These are phyloP conservation scores for Fragaria vesca DNA, from an alignment of 306 rosid genomes.

Conservation along the genomic window DNA sequence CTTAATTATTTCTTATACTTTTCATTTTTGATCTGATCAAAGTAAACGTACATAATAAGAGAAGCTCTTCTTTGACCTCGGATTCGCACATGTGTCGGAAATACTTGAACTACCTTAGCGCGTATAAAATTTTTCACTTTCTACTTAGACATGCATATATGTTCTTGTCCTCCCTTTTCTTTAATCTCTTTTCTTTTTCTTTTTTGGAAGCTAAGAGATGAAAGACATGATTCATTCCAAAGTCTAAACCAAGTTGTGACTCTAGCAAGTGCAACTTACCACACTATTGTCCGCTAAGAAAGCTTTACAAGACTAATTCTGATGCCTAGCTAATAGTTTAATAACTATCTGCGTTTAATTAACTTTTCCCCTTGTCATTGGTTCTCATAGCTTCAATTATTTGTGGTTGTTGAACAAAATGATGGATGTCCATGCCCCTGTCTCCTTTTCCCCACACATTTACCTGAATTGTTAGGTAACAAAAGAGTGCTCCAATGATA, in stretches of 20 bases:
- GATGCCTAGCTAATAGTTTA: neutral
- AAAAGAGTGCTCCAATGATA: conserved; percentile 9
- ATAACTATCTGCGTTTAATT: neutral
- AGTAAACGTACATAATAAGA: too few relatives aligned
- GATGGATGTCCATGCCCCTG: conserved; percentile 42
- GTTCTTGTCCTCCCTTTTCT: neutral
- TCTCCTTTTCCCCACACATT: conserved; percentile 38
- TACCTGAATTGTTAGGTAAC: conserved; percentile 32
- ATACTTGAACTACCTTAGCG: neutral
- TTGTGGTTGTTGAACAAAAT: conserved; percentile 40
- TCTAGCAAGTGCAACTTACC: neutral
- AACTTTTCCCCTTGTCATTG: conserved; percentile 30
- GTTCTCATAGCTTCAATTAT: conserved; percentile 52
- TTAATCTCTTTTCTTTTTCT: neutral
- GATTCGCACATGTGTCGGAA: too few relatives aligned
- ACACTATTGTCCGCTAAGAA: neutral
- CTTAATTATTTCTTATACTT: too few relatives aligned
- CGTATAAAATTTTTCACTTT: too few relatives aligned
- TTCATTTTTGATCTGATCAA: too few relatives aligned
- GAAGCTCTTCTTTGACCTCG: too few relatives aligned
- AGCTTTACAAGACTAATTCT: neutral
- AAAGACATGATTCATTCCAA: too few relatives aligned
- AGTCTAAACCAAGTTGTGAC: neutral
- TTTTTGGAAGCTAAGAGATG: neutral
- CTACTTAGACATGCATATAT: too few relatives aligned